Percentiles rank a stretch among this genome's conserved stretches.
phyloP scores from a whole-genome alignment of 2,329 filamentous ascomycete genomes.

The Fusarium sp. region DNA sequence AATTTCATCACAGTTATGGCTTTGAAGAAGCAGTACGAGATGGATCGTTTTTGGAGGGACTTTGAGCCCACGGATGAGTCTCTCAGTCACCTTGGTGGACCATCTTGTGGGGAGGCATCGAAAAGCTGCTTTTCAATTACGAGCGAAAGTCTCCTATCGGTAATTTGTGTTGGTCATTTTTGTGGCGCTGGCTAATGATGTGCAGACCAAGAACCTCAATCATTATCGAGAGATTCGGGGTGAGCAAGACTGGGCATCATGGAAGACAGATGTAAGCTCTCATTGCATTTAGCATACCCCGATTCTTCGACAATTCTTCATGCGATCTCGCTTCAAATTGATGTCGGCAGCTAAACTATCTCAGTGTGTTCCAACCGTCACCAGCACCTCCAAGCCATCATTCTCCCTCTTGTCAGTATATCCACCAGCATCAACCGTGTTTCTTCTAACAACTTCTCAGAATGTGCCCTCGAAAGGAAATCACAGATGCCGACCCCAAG shows the following conservation, averaged over 20 bases:
- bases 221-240: not conserved
- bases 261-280: not conserved
- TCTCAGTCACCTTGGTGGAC: not conserved
- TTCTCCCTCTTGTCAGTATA: not conserved
- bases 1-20: not conserved
- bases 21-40: not conserved
- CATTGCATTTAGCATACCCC: not conserved
- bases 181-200: not conserved
- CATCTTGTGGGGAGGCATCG: not conserved
- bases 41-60: constrained; percentile 1
- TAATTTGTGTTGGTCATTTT: too few species aligned
- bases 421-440: not conserved
- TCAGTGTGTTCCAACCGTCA: not conserved
- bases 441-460: not conserved
- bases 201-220: not conserved
- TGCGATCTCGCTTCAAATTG: not conserved
- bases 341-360: not conserved
- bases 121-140: not conserved
- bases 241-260: not conserved
- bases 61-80: not conserved
- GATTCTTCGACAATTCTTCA: not conserved
- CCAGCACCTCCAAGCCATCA: not conserved
- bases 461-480: constrained; percentile 1
- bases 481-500: not conserved
- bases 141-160: not conserved